These are phyloP conservation scores for Populus nigra DNA, from an alignment of 345 rosid genomes.

Conservation along the genomic window DNA sequence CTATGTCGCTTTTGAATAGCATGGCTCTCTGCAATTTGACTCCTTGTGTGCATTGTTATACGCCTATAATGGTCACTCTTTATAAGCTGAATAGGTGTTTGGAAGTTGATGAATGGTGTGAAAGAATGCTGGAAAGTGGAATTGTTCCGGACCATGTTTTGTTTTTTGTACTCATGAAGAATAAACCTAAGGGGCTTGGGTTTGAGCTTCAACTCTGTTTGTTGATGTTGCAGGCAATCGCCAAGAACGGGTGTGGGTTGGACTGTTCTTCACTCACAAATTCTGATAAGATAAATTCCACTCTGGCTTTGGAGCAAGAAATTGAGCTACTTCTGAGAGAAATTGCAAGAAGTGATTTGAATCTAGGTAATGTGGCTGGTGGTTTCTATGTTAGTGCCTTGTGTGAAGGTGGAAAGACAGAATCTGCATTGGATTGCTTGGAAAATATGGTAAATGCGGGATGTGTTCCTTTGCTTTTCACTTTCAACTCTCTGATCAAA, in stretches of 20 bases:
- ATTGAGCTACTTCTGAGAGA: slow-evolving; percentile 48
- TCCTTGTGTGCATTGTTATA: slow-evolving; percentile 51
- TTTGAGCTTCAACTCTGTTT: slow-evolving; percentile 47
- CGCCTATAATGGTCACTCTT: slow-evolving; percentile 49
- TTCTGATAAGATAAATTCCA: slow-evolving; percentile 19
- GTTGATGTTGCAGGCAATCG: slow-evolving; percentile 45
- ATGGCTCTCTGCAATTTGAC: slow-evolving; percentile 32
- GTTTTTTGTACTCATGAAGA: slow-evolving; percentile 53
- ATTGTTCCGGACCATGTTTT: slow-evolving; percentile 64
- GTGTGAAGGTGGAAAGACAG: slow-evolving; percentile 41
- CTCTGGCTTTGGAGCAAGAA: slow-evolving; percentile 27
- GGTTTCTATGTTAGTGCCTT: slow-evolving; percentile 51
- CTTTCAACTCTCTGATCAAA: slow-evolving; percentile 57
- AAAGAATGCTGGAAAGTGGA: slow-evolving; percentile 43
- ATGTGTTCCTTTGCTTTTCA: slow-evolving; percentile 45
- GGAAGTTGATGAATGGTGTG: slow-evolving; percentile 45
- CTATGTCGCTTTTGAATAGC: slow-evolving; percentile 39
- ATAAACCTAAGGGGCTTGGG: slow-evolving; percentile 44
- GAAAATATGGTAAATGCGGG: slow-evolving; percentile 43
- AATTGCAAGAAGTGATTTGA: slow-evolving; percentile 38
- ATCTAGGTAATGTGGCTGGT: slow-evolving; percentile 48
- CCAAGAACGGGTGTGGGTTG: slow-evolving; percentile 42
- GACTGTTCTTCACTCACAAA: slow-evolving; percentile 24
- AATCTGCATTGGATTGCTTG: slow-evolving; percentile 37
- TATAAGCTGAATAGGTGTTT: slow-evolving; percentile 42